These are phyloP conservation scores for Hanseniaspora occidentalis DNA, from an alignment of 805 yeast species.

Conservation along the genomic window DNA sequence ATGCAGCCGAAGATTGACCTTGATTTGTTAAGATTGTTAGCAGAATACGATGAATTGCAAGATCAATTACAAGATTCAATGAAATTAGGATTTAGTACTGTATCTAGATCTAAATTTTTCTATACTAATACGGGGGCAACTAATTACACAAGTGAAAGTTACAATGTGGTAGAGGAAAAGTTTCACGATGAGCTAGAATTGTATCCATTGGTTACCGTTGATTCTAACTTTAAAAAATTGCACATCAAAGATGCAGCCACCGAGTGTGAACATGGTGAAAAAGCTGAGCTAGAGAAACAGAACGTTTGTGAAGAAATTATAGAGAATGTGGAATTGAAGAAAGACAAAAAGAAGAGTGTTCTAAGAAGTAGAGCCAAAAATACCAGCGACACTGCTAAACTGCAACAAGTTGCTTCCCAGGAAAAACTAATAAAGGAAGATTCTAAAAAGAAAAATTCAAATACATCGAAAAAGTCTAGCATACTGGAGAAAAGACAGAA, in stretches of 20 bases:
- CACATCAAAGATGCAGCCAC: no score
- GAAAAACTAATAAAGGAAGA: constrained; percentile 2
- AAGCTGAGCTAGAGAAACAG: constrained; percentile 2
- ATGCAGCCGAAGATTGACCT: not conserved
- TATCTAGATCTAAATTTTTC: constrained; percentile 22
- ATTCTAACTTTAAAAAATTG: not conserved
- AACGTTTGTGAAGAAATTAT: constrained; percentile 1
- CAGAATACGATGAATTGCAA: constrained; percentile 16
- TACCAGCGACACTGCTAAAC: no score
- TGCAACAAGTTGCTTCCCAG: no score
- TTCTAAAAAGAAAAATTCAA: constrained; percentile 2
- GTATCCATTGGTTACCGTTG: not conserved
- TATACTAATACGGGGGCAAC: constrained; percentile 6
- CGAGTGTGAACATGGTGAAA: no score
- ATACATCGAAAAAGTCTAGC: constrained; percentile 1
- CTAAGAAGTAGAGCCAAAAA: no score
- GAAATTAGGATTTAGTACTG: constrained; percentile 16
- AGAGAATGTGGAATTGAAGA: no score
- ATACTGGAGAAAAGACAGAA: not conserved
- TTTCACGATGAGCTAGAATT: not conserved
- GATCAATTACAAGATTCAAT: constrained; percentile 18
- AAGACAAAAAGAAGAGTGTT: no score
- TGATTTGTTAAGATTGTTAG: constrained; percentile 12
- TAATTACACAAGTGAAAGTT: not conserved
- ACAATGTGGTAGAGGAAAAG: not conserved